phyloP scores from a whole-genome alignment of 1,284 basidiomycete species.

The Veloboletus limbatus region DNA sequence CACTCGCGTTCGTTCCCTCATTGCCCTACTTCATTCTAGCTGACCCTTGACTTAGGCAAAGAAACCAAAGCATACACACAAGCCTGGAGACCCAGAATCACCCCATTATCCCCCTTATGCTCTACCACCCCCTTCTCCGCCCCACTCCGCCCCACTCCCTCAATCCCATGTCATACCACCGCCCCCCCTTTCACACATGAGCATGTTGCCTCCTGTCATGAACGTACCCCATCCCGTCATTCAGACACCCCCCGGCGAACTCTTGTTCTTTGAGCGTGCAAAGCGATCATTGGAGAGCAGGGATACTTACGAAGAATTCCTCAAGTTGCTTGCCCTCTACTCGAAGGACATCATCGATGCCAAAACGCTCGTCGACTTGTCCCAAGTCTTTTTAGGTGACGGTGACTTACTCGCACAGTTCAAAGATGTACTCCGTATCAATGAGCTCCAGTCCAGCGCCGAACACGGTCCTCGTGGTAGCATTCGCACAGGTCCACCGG shows the following conservation, averaged over 20 bases:
- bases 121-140: slow-evolving; percentile 39
- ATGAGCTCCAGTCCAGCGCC: slow-evolving; percentile 62
- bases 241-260: slow-evolving; percentile 69
- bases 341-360: slow-evolving; percentile 88
- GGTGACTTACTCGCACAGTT: slow-evolving; percentile 84
- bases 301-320: slow-evolving; percentile 78
- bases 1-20: slow-evolving; percentile 35
- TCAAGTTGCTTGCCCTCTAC: slow-evolving; percentile 79
- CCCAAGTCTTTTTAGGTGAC: slow-evolving; percentile 77
- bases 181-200: slow-evolving; percentile 33
- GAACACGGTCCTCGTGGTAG: slow-evolving; percentile 78
- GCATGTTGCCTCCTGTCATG: slow-evolving; percentile 30
- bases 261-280: slow-evolving; percentile 92
- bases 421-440: slow-evolving; percentile 83
- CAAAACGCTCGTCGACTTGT: slow-evolving; percentile 78
- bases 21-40: slow-evolving; percentile 5
- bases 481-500: slow-evolving; percentile 66
- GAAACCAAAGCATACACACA: slow-evolving; percentile 58
- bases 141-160: slow-evolving; percentile 35
- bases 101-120: slow-evolving; percentile 57
- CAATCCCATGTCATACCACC: slow-evolving; percentile 33
- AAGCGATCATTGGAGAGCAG: slow-evolving; percentile 74
- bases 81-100: slow-evolving; percentile 51
- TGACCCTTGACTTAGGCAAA: slow-evolving; percentile 42
- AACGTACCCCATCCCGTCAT: slow-evolving; percentile 29